Evolutionary conservation across 352 stramenopile genomes (phyloP), one percentile per base, ranked within the genome.

Genomic region (Globisporangium splendens): DNA sequence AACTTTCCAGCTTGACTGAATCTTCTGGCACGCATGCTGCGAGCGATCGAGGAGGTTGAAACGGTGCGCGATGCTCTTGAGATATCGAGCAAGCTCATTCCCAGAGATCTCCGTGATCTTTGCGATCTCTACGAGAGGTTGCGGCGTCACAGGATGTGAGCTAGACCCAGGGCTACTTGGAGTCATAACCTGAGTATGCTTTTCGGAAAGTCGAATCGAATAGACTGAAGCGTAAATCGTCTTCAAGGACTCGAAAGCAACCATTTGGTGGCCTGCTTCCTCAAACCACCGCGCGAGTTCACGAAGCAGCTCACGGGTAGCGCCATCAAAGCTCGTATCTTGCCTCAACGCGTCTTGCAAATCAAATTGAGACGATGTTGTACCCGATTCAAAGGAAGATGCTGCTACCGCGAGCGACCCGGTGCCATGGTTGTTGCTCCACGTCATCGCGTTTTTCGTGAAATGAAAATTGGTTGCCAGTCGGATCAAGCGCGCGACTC

Each of bases 1-100:
- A 8, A 89, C 75, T 50, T 77, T 88, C 77, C 77, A 89, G 44
- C 73, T 89, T 3, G 74, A 75, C 24, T 86, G 79, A 20, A 86
- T 65, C 35, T 89, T 89, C 47, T 86, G 74, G 24, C 79, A 86
- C 0, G 77, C 66, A 39, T 87, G 75, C 35, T 89, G 77, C 0
- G 77, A 86, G 15, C 58, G 59, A 61, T 88, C 78, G 0, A 88
- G 65, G 6, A 79, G 47, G 20, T 59, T 57, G 0, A 85, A 53
- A 10, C 71, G 72, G 39, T 71, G 28, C 8, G 65, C 54, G 38
- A 84, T 44, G 18, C 28, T 73, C 33, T 77, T 76, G 21, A 88
- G 54, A 54, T 77, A 88, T 0, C 74, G 67, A 1, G 58, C 56
- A n/a, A 86, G 54, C 17, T 86, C 76, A 24, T 42, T 58, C 0